Evolutionary conservation across 1,139 yeast genomes (phyloP).

Genomic region (Geotrichum citri-aurantii): DNA sequence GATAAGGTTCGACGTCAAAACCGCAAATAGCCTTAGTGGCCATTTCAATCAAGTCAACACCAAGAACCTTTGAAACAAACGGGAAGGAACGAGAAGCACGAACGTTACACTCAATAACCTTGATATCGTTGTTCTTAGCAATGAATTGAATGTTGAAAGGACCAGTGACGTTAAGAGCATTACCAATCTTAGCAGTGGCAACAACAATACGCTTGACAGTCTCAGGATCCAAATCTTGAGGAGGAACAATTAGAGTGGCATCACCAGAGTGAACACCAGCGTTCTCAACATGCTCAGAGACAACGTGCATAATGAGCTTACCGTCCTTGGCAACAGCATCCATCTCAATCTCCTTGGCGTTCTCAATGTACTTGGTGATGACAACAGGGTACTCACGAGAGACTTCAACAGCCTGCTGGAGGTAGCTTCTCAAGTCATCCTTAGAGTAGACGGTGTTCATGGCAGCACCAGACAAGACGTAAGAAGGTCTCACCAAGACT

Average conservation of each 20-base stretch:
- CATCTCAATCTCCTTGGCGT: constrained; percentile 94
- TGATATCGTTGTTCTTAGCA: constrained; percentile 51
- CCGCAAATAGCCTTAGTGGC: constrained; percentile 97
- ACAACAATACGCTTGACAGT: constrained; percentile 86
- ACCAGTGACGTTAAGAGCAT: constrained; percentile 95
- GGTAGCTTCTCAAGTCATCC: constrained; percentile 71
- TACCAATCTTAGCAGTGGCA: constrained; percentile 94
- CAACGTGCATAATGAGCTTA: constrained; percentile 84
- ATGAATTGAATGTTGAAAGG: constrained; percentile 98
- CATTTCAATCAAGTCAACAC: constrained; percentile 94
- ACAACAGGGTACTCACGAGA: constrained; percentile 97
- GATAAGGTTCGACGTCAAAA: constrained; percentile 80
- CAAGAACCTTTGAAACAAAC: constrained; percentile 95
- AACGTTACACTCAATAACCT: constrained; percentile 96
- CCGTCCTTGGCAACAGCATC: constrained; percentile 95
- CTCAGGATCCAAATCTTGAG: constrained; percentile 91
- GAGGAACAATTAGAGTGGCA: constrained; percentile 92
- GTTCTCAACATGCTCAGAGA: constrained; percentile 95
- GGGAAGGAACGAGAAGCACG: constrained; percentile 99
- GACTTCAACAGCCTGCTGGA: constrained; percentile 83
- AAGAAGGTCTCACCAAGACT: constrained; percentile 94
- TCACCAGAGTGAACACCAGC: constrained; percentile 99
- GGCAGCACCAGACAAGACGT: constrained; percentile 97
- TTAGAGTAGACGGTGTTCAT: constrained; percentile 86
- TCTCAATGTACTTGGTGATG: constrained; percentile 88